Percentiles rank a stretch among this genome's conserved stretches.
phyloP scores from a whole-genome alignment of 2,329 filamentous ascomycete species.

The Aureobasidium lini region DNA sequence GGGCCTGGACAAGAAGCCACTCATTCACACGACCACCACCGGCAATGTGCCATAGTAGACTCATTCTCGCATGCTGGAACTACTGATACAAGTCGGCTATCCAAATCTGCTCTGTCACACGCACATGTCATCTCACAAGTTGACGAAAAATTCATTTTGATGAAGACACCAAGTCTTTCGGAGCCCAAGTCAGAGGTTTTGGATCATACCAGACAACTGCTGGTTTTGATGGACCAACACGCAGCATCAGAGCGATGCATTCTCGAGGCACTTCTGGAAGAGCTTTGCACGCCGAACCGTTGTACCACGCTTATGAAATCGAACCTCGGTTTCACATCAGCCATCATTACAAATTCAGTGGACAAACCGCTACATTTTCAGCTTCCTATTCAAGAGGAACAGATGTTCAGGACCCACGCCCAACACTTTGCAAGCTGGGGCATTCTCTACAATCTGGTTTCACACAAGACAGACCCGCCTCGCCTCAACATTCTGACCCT shows the following conservation, averaged over 20 bases:
- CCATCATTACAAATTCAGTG: slow-evolving; percentile 29
- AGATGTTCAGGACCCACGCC: slow-evolving; percentile 48
- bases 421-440: slow-evolving; percentile 66
- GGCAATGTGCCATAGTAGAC: background rate
- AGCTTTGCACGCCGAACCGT: slow-evolving; percentile 39
- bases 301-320: slow-evolving; percentile 20
- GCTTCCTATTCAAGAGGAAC: slow-evolving; percentile 52
- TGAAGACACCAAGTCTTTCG: slow-evolving; percentile 42
- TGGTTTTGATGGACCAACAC: slow-evolving; percentile 86
- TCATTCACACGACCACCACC: background rate
- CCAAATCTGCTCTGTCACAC: slow-evolving; percentile 50
- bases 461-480: background rate
- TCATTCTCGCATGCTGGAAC: slow-evolving; percentile 16
- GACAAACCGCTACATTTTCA: slow-evolving; percentile 56
- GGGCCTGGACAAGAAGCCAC: background rate
- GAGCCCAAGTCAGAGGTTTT: background rate
- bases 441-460: slow-evolving; percentile 53
- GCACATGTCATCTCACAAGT: slow-evolving; percentile 73
- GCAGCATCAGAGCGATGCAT: slow-evolving; percentile 84
- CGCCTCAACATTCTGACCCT: slow-evolving; percentile 46
- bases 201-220: slow-evolving; percentile 18
- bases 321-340: slow-evolving; percentile 26
- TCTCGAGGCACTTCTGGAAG: slow-evolving; percentile 63
- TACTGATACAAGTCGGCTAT: slow-evolving; percentile 40
- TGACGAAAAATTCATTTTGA: slow-evolving; percentile 81